Base-by-base conservation (phyloP, 2,329 filamentous ascomycete genomes). In the Shiraia bambusicola region DNA sequence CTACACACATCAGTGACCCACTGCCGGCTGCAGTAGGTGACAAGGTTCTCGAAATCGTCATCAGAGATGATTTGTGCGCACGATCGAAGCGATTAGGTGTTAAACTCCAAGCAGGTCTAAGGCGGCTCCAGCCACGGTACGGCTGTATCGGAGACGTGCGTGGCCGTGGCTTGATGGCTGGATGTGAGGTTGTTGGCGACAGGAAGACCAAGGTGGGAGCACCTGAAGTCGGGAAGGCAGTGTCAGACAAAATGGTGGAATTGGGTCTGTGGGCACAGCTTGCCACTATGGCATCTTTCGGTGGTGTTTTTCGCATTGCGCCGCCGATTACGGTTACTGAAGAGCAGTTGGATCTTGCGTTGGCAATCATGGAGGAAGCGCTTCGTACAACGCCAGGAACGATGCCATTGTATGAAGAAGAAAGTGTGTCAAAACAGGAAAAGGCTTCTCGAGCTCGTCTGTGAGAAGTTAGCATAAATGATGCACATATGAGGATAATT, bases 1-100 rank as follows among this genome's bases (percentile, higher is more conserved):
- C 80, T 0, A 84, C 81, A 0, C 82, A 84, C 50, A 64, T 82
- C 34, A 83, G 84, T 49, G 81, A 84, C 48, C 80, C 81, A 0
- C 63, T 84, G 1, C 75, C 80, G 0, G 79, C 79, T 0, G 77
- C 80, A 0, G 79, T 84, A 1, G 80, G 80, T 1, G 70, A 77
- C 47, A 83, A 83, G 54, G 80, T 83, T 2, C 70, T 84, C 1
- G 79, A 84, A 44, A 79, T 83, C 10, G 77, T 84, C 1, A 68
- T 77, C 14, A 69, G 80, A 1, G 80, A 84, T 46, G 65, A 72
- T 14, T 65, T 84, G 8, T 73, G 78, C 13, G 62, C 66, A 44
- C 69, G 71, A 2, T 73, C 79, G 4, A 58, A 66, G 5, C 54
- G 62, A 19, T 66, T 73, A 5, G 79, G 80, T 1, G 45, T 63